phyloP scores from a whole-genome alignment of 139 green algal genomes.

The Chlamydomonas incerta region DNA sequence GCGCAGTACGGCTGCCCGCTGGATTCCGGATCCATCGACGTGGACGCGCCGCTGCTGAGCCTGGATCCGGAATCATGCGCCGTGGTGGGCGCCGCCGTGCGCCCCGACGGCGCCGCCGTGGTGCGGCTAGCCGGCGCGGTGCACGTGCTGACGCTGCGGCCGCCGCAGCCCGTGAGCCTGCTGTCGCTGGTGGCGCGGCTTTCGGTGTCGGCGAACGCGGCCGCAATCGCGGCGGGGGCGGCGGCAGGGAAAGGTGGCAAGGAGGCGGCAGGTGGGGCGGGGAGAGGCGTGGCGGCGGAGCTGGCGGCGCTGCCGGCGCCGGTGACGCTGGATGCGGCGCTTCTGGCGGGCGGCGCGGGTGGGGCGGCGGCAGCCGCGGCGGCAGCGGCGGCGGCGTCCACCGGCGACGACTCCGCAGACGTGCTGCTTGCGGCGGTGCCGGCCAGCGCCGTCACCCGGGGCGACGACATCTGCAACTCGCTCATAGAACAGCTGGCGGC shows the following conservation, averaged over 20 bases:
- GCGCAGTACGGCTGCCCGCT: slow-evolving; percentile 46
- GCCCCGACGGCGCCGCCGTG: slow-evolving; percentile 3
- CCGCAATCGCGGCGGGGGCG: not conserved
- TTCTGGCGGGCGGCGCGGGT: not conserved
- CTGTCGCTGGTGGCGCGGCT: slow-evolving; percentile 41
- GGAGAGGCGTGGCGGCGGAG: not conserved
- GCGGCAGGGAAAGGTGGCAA: not conserved
- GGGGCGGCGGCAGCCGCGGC: not conserved
- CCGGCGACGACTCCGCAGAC: not conserved
- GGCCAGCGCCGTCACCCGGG: not conserved
- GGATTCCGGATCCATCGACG: not conserved
- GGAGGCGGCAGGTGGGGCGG: not conserved
- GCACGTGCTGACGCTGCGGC: slow-evolving; percentile 6
- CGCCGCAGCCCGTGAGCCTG: slow-evolving; percentile 27
- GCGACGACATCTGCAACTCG: slow-evolving; percentile 34
- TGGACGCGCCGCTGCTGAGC: slow-evolving; percentile 35
- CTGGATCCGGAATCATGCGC: not conserved
- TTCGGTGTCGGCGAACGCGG: slow-evolving; percentile 15
- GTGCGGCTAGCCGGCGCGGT: slow-evolving; percentile 21
- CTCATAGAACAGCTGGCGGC: slow-evolving; percentile 22
- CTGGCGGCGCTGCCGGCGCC: slow-evolving; percentile 17
- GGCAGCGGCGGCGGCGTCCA: not conserved
- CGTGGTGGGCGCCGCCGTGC: not conserved
- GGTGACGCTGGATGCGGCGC: not conserved
- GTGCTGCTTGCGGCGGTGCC: slow-evolving; percentile 13